These are phyloP conservation scores for Aspergillus sojae DNA, from an alignment of 2,329 filamentous ascomycete species.

Conservation along the genomic window DNA sequence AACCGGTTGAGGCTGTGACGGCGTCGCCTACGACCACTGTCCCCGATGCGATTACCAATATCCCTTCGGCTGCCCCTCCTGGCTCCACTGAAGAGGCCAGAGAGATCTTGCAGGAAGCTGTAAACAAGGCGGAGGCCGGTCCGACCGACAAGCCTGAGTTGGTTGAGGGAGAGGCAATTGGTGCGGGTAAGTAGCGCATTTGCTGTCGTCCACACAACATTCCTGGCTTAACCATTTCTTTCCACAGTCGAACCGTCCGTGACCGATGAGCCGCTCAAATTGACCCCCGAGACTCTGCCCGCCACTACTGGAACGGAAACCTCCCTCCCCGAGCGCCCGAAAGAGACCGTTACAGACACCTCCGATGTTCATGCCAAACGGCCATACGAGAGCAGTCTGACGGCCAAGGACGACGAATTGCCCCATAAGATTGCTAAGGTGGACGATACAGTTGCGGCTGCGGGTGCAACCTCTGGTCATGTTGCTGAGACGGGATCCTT, in stretches of 20 bases:
- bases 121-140: conserved; percentile 16
- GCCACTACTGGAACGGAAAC: conserved; percentile 14
- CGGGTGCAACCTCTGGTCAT: conserved; percentile 7
- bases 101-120: conserved; percentile 8
- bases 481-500: conserved; percentile 10
- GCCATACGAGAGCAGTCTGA: conserved; percentile 38
- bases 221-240: neutral
- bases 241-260: conserved; percentile 10
- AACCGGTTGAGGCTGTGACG: conserved; percentile 14
- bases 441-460: conserved; percentile 21
- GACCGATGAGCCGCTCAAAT: conserved; percentile 5
- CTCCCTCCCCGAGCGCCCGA: conserved; percentile 24
- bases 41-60: conserved; percentile 20
- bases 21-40: conserved; percentile 22
- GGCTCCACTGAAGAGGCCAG: conserved; percentile 8
- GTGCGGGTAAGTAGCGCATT: neutral
- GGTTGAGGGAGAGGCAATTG: neutral
- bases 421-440: conserved; percentile 41
- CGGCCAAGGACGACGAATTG: conserved; percentile 35
- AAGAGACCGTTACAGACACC: conserved; percentile 21
- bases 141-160: conserved; percentile 3
- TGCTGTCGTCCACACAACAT: neutral
- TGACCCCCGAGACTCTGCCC: conserved; percentile 10
- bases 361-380: conserved; percentile 34
- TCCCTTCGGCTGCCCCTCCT: conserved; percentile 14